These are phyloP conservation scores for Sphenostylis stenocarpa DNA, from an alignment of 306 rosid species.

Conservation along the genomic window DNA sequence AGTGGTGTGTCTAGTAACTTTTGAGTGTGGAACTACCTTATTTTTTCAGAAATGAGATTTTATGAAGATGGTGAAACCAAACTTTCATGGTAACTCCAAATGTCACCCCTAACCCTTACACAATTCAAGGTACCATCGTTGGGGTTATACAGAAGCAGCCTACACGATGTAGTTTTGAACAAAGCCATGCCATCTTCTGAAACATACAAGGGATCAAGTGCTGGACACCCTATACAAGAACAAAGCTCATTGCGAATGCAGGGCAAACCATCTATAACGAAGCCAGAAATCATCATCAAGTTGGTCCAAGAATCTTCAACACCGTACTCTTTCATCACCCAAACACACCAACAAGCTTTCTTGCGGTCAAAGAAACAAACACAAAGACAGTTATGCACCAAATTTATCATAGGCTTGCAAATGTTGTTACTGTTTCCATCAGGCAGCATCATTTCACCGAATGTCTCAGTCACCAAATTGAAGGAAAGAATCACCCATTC, in stretches of 20 bases:
- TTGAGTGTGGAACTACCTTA: no score
- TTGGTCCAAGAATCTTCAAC: no score
- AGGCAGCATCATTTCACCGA: not conserved
- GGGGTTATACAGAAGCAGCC: not conserved
- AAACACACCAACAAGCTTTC: not conserved
- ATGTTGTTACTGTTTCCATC: not conserved
- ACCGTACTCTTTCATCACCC: not conserved
- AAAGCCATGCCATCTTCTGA: conserved; percentile 2
- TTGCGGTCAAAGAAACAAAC: not conserved
- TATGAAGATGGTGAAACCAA: not conserved
- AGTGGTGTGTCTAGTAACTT: no score
- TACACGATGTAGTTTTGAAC: not conserved
- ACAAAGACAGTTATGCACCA: conserved; percentile 7
- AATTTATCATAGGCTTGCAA: not conserved
- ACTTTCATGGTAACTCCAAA: conserved; percentile 17
- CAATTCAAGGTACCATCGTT: not conserved
- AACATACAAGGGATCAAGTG: not conserved
- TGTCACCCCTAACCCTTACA: not conserved
- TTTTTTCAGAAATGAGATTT: no score
- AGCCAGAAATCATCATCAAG: no score
- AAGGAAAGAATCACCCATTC: not conserved
- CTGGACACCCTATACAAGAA: no score
- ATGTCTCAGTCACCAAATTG: conserved; percentile 23
- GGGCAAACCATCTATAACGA: no score
- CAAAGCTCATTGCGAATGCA: no score